Evolutionary conservation across 352 stramenopile species (phyloP).

Genomic region (Peronospora farinosa): DNA sequence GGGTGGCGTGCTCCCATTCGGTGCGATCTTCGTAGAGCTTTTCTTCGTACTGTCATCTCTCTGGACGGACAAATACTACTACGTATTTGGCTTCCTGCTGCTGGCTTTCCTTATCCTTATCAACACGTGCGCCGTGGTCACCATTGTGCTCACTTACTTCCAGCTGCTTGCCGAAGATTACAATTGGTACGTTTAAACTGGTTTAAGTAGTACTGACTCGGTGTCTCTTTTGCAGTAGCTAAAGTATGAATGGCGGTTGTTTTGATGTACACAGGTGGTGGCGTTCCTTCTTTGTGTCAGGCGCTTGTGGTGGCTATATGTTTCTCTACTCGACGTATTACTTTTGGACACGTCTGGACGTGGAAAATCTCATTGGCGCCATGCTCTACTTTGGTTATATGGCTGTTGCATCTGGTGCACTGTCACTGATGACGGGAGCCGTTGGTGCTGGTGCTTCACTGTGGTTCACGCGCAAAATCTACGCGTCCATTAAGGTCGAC

Average conservation of each 20-base stretch:
- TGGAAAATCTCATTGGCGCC: slow-evolving; percentile 87
- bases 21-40: slow-evolving; percentile 98
- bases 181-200: slow-evolving; percentile 90
- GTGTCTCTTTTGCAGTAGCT: background rate
- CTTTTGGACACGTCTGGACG: slow-evolving; percentile 93
- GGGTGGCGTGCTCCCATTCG: slow-evolving; percentile 97
- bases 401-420: slow-evolving; percentile 94
- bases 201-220: background rate
- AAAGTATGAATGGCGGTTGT: background rate
- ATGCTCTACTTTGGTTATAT: slow-evolving; percentile 99
- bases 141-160: slow-evolving; percentile 99
- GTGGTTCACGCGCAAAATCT: slow-evolving; percentile 98
- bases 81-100: slow-evolving; percentile 99
- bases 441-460: slow-evolving; percentile 96
- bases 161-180: slow-evolving; percentile 99
- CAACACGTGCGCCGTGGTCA: slow-evolving; percentile 98
- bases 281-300: slow-evolving; percentile 96
- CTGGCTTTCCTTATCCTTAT: slow-evolving; percentile 98
- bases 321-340: slow-evolving; percentile 99
- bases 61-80: slow-evolving; percentile 99
- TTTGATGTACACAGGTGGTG: slow-evolving; percentile 83
- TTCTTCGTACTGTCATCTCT: slow-evolving; percentile 99
- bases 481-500: slow-evolving; percentile 68
- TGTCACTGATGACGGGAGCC: slow-evolving; percentile 93
- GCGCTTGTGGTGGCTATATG: slow-evolving; percentile 95